Evolutionary conservation across 768 basidiomycete species (phyloP).

Genomic region (Tricholoma flavovirens): DNA sequence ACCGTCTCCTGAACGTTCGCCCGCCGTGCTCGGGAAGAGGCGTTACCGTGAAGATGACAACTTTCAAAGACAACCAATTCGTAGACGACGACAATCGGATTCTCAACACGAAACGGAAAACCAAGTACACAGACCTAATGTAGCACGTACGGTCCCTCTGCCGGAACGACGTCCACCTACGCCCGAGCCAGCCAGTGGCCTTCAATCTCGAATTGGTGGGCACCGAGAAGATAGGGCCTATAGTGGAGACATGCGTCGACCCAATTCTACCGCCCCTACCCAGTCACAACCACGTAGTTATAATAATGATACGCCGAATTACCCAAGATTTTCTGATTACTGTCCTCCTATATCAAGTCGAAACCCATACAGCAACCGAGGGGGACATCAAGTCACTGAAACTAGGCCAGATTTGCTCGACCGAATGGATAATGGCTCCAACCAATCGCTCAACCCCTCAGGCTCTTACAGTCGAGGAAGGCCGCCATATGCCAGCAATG

Average conservation of each 20-base stretch:
- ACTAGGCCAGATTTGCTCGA: background rate
- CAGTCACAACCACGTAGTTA: background rate
- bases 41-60: conserved; percentile 14
- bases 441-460: background rate
- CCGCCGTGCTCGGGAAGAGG: conserved; percentile 14
- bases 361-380: background rate
- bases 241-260: conserved; percentile 13
- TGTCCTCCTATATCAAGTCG: background rate
- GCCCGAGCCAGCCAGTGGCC: conserved; percentile 11
- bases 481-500: background rate
- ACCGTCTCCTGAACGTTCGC: background rate
- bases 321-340: background rate
- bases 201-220: conserved; percentile 12
- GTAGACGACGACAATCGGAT: conserved; percentile 13
- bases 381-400: conserved; percentile 2
- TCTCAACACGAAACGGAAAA: conserved; percentile 1
- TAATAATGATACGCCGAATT: background rate
- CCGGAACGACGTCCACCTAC: conserved; percentile 16
- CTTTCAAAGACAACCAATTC: conserved; percentile 14
- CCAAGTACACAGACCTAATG: background rate
- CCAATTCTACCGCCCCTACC: conserved; percentile 3
- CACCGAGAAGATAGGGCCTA: background rate
- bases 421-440: conserved; percentile 2
- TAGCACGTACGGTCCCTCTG: background rate
- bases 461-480: background rate